Evolutionary conservation across 345 rosid species (phyloP).

Genomic region (Carallia brachiata): DNA sequence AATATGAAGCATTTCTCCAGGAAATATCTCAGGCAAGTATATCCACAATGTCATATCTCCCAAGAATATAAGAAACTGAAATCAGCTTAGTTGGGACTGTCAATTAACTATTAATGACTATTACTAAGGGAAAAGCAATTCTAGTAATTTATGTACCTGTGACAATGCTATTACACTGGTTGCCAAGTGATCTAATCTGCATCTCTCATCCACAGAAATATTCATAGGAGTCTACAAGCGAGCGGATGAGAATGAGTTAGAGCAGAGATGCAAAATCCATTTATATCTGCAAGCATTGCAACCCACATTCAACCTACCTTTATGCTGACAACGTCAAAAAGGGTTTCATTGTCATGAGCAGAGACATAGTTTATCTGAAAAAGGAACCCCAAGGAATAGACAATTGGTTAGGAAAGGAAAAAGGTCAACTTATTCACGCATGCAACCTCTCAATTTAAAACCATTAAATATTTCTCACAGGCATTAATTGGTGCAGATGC

Average conservation of each 20-base stretch:
- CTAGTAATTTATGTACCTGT: conserved; percentile 46
- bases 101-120: background rate
- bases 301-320: conserved; percentile 49
- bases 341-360: conserved; percentile 98
- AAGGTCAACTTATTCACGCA: conserved; percentile 1
- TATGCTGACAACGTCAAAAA: conserved; percentile 78
- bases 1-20: background rate
- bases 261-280: conserved; percentile 9
- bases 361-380: conserved; percentile 85
- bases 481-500: background rate
- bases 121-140: background rate
- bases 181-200: conserved; percentile 87
- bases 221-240: conserved; percentile 65
- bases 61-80: background rate
- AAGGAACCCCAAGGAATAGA: conserved; percentile 17
- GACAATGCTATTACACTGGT: conserved; percentile 73
- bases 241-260: conserved; percentile 17
- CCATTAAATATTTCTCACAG: background rate
- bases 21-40: background rate
- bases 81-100: background rate
- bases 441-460: background rate
- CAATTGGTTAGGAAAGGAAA: conserved; percentile 1
- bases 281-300: background rate
- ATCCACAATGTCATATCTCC: background rate
- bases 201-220: conserved; percentile 75